Evolutionary conservation across 306 rosid genomes (phyloP).

Genomic region (Macrotyloma uniflorum): DNA sequence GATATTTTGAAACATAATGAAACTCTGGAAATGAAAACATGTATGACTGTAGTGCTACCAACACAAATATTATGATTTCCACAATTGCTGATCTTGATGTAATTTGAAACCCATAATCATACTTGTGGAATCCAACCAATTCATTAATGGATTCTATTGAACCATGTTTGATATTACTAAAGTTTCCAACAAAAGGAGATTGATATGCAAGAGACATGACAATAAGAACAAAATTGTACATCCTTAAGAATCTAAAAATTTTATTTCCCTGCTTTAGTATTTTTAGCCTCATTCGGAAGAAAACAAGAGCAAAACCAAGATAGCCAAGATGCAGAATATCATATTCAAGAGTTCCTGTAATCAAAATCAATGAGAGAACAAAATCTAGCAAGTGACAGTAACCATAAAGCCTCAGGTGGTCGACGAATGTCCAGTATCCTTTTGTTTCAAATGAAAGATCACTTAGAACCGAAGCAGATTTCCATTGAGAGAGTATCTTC

Average conservation of each 20-base stretch:
- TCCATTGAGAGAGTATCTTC: slow-evolving; percentile 71
- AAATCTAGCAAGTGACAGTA: slow-evolving; percentile 88
- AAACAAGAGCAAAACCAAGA: slow-evolving; percentile 90
- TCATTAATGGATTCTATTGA: slow-evolving; percentile 59
- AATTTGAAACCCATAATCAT: slow-evolving; percentile 89
- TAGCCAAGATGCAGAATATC: slow-evolving; percentile 94
- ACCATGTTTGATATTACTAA: slow-evolving; percentile 63
- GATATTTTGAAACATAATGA: slow-evolving; percentile 76
- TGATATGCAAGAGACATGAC: slow-evolving; percentile 91
- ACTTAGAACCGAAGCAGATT: slow-evolving; percentile 71
- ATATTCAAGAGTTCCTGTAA: slow-evolving; percentile 92
- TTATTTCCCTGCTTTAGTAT: slow-evolving; percentile 83
- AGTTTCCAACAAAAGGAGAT: slow-evolving; percentile 81
- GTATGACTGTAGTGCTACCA: slow-evolving; percentile 84
- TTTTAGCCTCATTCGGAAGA: slow-evolving; percentile 79
- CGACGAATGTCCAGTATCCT: slow-evolving; percentile 92
- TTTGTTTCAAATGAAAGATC: slow-evolving; percentile 95
- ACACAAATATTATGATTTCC: slow-evolving; percentile 85
- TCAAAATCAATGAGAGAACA: slow-evolving; percentile 82
- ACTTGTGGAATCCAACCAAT: slow-evolving; percentile 82
- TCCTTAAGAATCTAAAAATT: slow-evolving; percentile 76
- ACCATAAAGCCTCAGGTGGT: slow-evolving; percentile 85
- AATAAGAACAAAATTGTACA: slow-evolving; percentile 79
- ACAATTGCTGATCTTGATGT: slow-evolving; percentile 90
- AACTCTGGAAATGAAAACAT: slow-evolving; percentile 83